Percentiles rank a stretch among this genome's conserved stretches.
Conservation (phyloP, 371 early-diverging fungal species). For the Apophysomyces variabilis region DNA sequence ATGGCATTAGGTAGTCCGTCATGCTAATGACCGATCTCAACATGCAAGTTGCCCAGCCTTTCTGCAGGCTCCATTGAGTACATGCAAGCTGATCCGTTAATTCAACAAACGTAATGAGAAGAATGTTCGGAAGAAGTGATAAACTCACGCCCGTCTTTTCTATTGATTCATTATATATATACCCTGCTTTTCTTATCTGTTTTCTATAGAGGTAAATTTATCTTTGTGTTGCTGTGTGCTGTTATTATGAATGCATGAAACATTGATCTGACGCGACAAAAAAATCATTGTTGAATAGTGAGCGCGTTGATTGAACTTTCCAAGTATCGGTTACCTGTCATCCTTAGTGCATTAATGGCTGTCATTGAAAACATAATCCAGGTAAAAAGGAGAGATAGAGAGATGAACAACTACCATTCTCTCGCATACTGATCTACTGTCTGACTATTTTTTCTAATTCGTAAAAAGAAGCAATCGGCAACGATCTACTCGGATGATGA, state of each 20-base stretch:
- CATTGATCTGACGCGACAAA: conserved; percentile 19
- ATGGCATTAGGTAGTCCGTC: not conserved
- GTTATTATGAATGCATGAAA: no score
- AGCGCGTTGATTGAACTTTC: conserved; percentile 56
- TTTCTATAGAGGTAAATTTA: not conserved
- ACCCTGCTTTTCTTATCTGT: not conserved
- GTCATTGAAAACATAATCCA: conserved; percentile 51
- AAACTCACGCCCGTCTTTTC: not conserved
- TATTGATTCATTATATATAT: not conserved
- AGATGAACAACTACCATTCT: no score
- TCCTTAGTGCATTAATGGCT: conserved; percentile 41
- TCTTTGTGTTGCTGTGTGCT: no score
- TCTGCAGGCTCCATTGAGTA: not conserved
- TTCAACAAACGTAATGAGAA: conserved; percentile 5
- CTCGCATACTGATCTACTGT: no score
- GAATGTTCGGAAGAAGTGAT: not conserved
- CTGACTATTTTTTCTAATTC: no score
- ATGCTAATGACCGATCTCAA: no score
- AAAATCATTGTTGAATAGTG: conserved; percentile 22
- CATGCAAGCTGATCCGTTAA: not conserved
- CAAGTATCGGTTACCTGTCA: conserved; percentile 46
- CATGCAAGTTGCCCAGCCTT: not conserved
- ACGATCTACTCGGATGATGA: conserved; percentile 30
- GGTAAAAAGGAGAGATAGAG: conserved; percentile 26
- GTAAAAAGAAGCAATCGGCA: not conserved